Evolutionary conservation across 176 grass and related monocot species (phyloP).

Genomic region (Triticum timopheevii): DNA sequence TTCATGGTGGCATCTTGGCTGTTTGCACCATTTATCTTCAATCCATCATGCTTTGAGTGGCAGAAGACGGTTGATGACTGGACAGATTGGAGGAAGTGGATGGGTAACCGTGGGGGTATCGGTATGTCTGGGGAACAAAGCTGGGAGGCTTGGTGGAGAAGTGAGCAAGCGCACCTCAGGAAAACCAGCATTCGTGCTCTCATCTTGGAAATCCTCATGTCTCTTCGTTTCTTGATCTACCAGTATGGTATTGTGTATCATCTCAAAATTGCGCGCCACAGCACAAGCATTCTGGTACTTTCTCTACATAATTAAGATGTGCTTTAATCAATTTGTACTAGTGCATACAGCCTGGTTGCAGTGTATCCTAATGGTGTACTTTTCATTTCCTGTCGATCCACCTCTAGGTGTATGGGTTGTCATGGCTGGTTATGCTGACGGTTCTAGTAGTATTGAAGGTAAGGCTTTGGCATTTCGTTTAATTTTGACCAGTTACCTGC

Average conservation of each 20-base stretch:
- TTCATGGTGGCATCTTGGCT: conserved; percentile 90
- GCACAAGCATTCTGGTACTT: conserved; percentile 74
- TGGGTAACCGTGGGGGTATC: conserved; percentile 80
- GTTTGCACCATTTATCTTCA: conserved; percentile 87
- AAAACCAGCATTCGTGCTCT: conserved; percentile 66
- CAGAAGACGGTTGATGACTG: conserved; percentile 93
- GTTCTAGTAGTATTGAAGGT: conserved; percentile 90
- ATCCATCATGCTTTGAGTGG: conserved; percentile 95
- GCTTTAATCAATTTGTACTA: conserved; percentile 13
- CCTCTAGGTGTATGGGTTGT: conserved; percentile 81
- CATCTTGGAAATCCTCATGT: conserved; percentile 73
- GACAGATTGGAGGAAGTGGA: conserved; percentile 90
- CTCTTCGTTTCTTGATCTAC: conserved; percentile 93
- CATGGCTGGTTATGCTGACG: conserved; percentile 93
- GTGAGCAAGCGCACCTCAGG: conserved; percentile 80
- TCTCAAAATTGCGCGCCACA: conserved; percentile 69
- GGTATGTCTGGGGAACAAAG: conserved; percentile 67
- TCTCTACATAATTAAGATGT: conserved; percentile 5
- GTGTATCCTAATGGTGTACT: conserved; percentile 19
- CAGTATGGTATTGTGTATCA: conserved; percentile 99
- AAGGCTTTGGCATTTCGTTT: conserved; percentile 22
- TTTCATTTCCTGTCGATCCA: conserved; percentile 7
- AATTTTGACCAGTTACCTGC: not conserved
- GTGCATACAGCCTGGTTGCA: not conserved
- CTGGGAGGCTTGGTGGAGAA: conserved; percentile 95